Conservation (phyloP, 2,329 filamentous ascomycete genomes). For the Alternaria angustiovoidea region DNA sequence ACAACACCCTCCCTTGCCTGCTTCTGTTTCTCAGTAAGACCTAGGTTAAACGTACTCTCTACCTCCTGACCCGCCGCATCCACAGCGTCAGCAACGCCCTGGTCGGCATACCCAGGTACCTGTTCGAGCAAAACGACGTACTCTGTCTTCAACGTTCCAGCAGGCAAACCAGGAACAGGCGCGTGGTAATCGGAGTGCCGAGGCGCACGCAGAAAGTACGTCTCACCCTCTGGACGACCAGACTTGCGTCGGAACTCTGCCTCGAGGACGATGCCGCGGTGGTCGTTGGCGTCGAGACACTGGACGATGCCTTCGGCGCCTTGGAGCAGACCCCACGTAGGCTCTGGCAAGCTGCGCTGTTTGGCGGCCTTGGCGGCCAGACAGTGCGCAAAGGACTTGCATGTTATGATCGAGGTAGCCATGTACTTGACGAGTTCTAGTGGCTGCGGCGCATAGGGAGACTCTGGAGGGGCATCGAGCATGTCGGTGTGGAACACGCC, state of each 20-base stretch:
- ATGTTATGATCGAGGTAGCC: conserved; percentile 83
- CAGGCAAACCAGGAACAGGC: conserved; percentile 16
- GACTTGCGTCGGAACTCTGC: conserved; percentile 88
- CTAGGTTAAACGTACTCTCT: conserved; percentile 80
- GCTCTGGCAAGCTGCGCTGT: conserved; percentile 77
- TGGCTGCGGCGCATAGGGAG: conserved; percentile 59
- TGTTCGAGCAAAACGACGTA: conserved; percentile 74
- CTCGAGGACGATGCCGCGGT: conserved; percentile 73
- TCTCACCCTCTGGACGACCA: conserved; percentile 78
- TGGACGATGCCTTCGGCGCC: conserved; percentile 80
- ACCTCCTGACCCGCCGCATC: conserved; percentile 42
- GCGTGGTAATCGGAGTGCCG: conserved; percentile 26
- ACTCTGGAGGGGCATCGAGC: conserved; percentile 54
- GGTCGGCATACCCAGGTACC: conserved; percentile 60
- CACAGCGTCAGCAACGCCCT: conserved; percentile 27
- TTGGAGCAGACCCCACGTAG: conserved; percentile 80
- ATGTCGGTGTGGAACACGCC: conserved; percentile 85
- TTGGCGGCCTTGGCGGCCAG: conserved; percentile 77
- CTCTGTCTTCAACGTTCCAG: conserved; percentile 57
- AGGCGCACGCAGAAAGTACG: conserved; percentile 60
- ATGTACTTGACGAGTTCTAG: conserved; percentile 80
- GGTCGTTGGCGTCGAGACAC: conserved; percentile 65
- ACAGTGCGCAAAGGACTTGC: conserved; percentile 77
- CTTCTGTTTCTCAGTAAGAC: conserved; percentile 89
- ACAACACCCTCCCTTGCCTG: conserved; percentile 87